Evolutionary conservation across 2,329 filamentous ascomycete genomes (phyloP).

Genomic region (Macrophomina phaseolina): DNA sequence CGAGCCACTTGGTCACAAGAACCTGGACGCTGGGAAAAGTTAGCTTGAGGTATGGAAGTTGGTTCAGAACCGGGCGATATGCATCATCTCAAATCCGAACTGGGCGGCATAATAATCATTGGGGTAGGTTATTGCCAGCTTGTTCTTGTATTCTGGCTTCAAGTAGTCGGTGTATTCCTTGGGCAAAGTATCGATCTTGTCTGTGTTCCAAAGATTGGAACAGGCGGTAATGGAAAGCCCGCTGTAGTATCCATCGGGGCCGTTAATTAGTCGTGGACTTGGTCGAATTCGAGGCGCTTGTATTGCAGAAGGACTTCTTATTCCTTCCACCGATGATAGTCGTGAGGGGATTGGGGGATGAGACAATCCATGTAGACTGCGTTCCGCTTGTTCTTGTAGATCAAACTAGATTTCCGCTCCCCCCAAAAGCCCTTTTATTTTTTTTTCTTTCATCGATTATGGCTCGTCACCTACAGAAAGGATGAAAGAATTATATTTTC

Average conservation of each 20-base stretch:
- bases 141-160: constrained; percentile 59
- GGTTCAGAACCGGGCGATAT: constrained; percentile 8
- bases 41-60: background rate
- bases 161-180: constrained; percentile 53
- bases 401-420: constrained; percentile 42
- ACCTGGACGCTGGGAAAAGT: background rate
- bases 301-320: constrained; percentile 57
- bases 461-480: too few species aligned
- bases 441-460: too few species aligned
- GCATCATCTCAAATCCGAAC: constrained; percentile 57
- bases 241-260: constrained; percentile 51
- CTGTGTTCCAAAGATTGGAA: constrained; percentile 46
- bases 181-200: constrained; percentile 42
- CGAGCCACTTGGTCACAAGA: constrained; percentile 53
- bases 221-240: constrained; percentile 47
- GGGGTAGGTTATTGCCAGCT: constrained; percentile 61
- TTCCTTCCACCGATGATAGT: constrained; percentile 59
- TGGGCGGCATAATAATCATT: constrained; percentile 64
- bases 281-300: constrained; percentile 53
- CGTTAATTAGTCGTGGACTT: constrained; percentile 52
- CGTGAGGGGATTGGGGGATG: constrained; percentile 58
- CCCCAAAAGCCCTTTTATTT: too few species aligned
- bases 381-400: constrained; percentile 44
- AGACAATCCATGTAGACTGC: constrained; percentile 50
- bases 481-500: background rate